phyloP scores from a whole-genome alignment of 257 asterid genomes.

The Haberlea rhodopensis region DNA sequence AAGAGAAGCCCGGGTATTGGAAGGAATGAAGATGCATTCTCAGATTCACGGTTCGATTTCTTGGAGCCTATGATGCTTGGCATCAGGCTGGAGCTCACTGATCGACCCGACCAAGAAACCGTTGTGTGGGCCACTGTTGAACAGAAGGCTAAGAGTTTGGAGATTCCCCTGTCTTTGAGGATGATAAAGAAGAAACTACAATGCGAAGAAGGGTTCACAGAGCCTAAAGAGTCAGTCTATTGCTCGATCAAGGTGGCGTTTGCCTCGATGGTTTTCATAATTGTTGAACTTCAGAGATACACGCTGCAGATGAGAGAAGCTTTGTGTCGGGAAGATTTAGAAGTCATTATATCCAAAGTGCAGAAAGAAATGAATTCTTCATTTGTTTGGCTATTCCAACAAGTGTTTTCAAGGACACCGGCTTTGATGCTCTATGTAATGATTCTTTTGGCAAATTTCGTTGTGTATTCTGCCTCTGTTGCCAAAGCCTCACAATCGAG shows the following conservation, averaged over 20 bases:
- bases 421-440: slow-evolving; percentile 66
- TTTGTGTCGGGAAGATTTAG: slow-evolving; percentile 59
- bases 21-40: slow-evolving; percentile 31
- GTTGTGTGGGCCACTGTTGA: slow-evolving; percentile 49
- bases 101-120: slow-evolving; percentile 62
- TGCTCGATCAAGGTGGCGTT: slow-evolving; percentile 63
- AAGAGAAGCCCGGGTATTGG: slow-evolving; percentile 8
- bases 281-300: slow-evolving; percentile 68
- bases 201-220: slow-evolving; percentile 34
- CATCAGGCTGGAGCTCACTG: slow-evolving; percentile 64
- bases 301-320: slow-evolving; percentile 71
- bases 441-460: slow-evolving; percentile 65
- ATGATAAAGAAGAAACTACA: slow-evolving; percentile 75
- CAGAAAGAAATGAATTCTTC: slow-evolving; percentile 73
- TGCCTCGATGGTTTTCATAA: slow-evolving; percentile 67
- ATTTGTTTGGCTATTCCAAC: slow-evolving; percentile 77
- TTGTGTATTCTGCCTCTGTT: slow-evolving; percentile 46
- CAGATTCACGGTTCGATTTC: slow-evolving; percentile 48
- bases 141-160: slow-evolving; percentile 69
- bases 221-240: slow-evolving; percentile 32
- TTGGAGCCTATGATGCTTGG: slow-evolving; percentile 84
- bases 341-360: slow-evolving; percentile 40
- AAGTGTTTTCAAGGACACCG: slow-evolving; percentile 76
- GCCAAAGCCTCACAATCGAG: slow-evolving; percentile 22
- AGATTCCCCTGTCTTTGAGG: slow-evolving; percentile 71